These are phyloP conservation scores for Nicotiana tabacum DNA, from an alignment of 257 asterid species.

Conservation along the genomic window DNA sequence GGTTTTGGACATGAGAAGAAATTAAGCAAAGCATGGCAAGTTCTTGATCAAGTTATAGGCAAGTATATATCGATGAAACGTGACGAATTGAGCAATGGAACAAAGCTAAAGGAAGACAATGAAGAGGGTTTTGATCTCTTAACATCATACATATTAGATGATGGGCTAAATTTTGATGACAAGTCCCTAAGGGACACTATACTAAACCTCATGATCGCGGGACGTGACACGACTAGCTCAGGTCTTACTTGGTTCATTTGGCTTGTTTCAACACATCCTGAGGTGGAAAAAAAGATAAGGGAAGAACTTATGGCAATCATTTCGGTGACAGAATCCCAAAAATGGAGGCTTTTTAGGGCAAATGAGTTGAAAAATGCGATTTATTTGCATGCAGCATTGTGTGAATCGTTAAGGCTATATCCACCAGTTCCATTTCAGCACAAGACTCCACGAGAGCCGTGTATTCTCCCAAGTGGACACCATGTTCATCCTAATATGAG, in stretches of 20 bases:
- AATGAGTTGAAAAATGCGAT: constrained; percentile 29
- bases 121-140: constrained; percentile 29
- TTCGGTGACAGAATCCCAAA: neutral
- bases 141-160: constrained; percentile 30
- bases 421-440: constrained; percentile 67
- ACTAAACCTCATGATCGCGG: constrained; percentile 51
- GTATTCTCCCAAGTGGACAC: constrained; percentile 53
- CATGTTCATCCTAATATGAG: constrained; percentile 38
- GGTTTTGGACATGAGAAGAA: constrained; percentile 41
- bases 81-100: constrained; percentile 1
- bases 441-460: constrained; percentile 37
- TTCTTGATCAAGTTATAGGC: constrained; percentile 33
- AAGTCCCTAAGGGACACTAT: constrained; percentile 48
- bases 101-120: neutral
- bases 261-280: constrained; percentile 43
- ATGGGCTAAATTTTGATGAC: constrained; percentile 22
- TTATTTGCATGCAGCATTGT: constrained; percentile 48
- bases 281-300: constrained; percentile 24
- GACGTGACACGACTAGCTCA: constrained; percentile 55
- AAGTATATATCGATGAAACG: constrained; percentile 25
- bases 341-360: constrained; percentile 14
- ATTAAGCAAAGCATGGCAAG: constrained; percentile 20
- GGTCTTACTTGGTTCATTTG: constrained; percentile 56
- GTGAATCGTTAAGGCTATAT: constrained; percentile 47
- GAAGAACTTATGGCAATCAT: constrained; percentile 28